Evolutionary conservation across 2,329 filamentous ascomycete species (phyloP), one percentile per base, ranked within the genome.

Genomic region (Elsinoe arachidis): DNA sequence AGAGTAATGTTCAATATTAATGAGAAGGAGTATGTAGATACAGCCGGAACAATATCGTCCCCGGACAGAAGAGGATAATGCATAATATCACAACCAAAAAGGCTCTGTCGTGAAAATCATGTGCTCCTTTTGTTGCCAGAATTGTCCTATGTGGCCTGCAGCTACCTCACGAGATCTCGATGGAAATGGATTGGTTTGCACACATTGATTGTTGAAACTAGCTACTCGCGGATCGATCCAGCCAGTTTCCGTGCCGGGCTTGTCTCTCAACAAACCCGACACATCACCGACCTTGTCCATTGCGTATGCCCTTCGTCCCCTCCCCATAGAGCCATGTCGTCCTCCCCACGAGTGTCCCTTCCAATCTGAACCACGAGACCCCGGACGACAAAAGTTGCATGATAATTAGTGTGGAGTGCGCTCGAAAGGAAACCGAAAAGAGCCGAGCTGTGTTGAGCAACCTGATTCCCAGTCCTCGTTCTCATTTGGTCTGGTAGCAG

Each of bases 281-380:
- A 23, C 26, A 14, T 3, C 15, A 9, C 49, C 30, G 26, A 39
- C 26, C 34, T 12, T 34, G 5, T 19, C 17, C 12, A 39, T 21
- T 10, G 15, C 34, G 10, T 26, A 15, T 37, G 49, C 26, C 49
- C 49, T n/a, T 39, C 34, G 19, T 38, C 49, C 49, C 49, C 49
- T 38, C 49, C 17, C 49, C 49, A 39, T 11, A 19, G 49, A 17
- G 26, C 30, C 33, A 9, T 38, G 41, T 58, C 34, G 54, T 53
- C 60, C 58, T 61, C 60, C 60, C 58, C 60, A 61, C 58, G 56
- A 60, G 58, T 55, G 53, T 55, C 41, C 52, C 56, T 55, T 38
- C 46, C 52, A 37, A 49, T 55, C 56, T 46, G 30, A 23, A 37
- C 46, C 52, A 30, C 58, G 33, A 35, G 30, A 37, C 14, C 15